phyloP scores from a whole-genome alignment of 2,329 filamentous ascomycete species.

The Truncatella angustata region DNA sequence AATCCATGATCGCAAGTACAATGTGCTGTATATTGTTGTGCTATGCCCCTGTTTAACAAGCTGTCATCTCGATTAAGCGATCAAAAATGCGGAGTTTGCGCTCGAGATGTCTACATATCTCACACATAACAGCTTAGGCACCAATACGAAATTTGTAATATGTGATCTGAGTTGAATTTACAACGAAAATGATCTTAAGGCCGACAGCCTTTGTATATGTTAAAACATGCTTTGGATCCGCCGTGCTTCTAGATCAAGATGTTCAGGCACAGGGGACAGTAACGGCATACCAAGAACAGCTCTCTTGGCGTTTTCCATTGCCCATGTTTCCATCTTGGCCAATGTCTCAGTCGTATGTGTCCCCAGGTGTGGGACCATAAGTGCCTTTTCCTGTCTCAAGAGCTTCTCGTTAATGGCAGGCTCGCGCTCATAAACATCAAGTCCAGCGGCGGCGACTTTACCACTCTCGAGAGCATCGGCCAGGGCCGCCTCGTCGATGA shows the following conservation, averaged over 20 bases:
- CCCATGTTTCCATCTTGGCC: background rate
- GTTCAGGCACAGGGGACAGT: background rate
- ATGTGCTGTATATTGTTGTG: too few species aligned
- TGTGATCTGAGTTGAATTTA: too few species aligned
- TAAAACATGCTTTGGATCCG: background rate
- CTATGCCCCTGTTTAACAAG: too few species aligned
- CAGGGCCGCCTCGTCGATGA: background rate
- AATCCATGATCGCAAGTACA: too few species aligned
- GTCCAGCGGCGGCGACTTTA: background rate
- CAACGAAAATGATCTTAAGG: background rate
- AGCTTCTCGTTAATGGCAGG: background rate
- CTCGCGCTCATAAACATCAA: background rate
- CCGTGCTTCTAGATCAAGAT: too few species aligned
- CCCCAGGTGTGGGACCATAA: background rate
- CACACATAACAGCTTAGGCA: too few species aligned
- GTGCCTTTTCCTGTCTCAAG: background rate
- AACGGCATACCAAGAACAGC: background rate
- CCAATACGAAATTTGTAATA: too few species aligned
- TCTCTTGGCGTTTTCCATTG: background rate
- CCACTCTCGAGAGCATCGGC: background rate
- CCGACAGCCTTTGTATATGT: background rate
- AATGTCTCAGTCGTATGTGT: background rate
- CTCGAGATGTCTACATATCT: too few species aligned
- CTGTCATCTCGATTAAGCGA: too few species aligned
- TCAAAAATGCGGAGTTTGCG: too few species aligned